phyloP scores from a whole-genome alignment of 2,329 filamentous ascomycete species.

The Exutisphaerella laricina region DNA sequence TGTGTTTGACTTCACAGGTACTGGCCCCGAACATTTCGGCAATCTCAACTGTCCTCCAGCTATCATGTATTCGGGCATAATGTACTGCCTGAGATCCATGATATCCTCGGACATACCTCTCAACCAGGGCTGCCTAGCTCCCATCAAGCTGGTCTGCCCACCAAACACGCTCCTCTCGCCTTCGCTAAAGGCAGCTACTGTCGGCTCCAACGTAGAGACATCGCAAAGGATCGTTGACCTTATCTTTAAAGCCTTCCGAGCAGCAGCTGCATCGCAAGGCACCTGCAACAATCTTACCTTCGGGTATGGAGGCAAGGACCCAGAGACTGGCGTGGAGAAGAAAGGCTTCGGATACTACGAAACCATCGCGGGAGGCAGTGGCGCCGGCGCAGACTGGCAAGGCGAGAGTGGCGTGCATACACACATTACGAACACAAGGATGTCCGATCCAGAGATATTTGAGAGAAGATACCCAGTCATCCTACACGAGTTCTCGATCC shows the following conservation, averaged over 20 bases:
- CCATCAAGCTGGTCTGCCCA: conserved; percentile 27
- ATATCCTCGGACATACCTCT: conserved; percentile 43
- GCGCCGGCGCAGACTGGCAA: conserved; percentile 32
- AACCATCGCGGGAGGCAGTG: conserved; percentile 36
- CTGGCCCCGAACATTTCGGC: conserved; percentile 37
- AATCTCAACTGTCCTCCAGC: conserved; percentile 59
- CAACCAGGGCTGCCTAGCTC: conserved; percentile 38
- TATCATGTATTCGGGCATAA: conserved; percentile 75
- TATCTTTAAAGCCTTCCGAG: conserved; percentile 30
- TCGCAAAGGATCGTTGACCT: conserved; percentile 33
- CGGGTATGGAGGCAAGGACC: conserved; percentile 38
- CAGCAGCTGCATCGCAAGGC: conserved; percentile 30
- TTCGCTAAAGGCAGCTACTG: conserved; percentile 27
- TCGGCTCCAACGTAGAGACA: conserved; percentile 30
- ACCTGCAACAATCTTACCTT: conserved; percentile 31
- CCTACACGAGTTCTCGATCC: conserved; percentile 32
- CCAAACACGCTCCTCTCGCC: conserved; percentile 30
- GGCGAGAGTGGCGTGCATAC: conserved; percentile 33
- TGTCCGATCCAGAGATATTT: conserved; percentile 34
- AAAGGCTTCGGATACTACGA: conserved; percentile 34
- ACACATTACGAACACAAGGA: conserved; percentile 37
- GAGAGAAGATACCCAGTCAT: conserved; percentile 35
- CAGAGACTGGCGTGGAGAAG: conserved; percentile 18
- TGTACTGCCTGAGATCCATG: conserved; percentile 41
- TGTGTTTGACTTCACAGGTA: conserved; percentile 40